Conservation (phyloP, 148 eudicot genomes). For the Rhododendron henanense region DNA sequence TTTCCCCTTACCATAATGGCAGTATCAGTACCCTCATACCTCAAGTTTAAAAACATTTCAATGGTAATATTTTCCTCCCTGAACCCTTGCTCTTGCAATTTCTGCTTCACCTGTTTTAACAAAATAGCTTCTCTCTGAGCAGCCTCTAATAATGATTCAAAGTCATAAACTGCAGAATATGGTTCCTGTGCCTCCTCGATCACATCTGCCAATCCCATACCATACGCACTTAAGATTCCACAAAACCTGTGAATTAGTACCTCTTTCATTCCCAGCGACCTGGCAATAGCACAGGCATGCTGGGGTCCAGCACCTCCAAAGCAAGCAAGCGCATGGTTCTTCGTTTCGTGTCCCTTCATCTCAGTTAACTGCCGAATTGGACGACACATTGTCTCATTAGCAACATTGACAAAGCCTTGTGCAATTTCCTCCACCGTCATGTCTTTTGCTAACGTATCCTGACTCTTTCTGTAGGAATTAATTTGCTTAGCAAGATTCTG, state of each 20-base stretch:
- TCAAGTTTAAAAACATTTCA: slow-evolving; percentile 76
- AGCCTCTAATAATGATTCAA: slow-evolving; percentile 67
- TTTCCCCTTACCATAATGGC: slow-evolving; percentile 86
- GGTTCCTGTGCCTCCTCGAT: slow-evolving; percentile 94
- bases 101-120: slow-evolving; percentile 55
- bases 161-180: slow-evolving; percentile 67
- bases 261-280: slow-evolving; percentile 93
- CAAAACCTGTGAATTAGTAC: slow-evolving; percentile 90
- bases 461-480: slow-evolving; percentile 70
- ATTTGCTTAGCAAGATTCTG: slow-evolving; percentile 78
- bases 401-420: slow-evolving; percentile 89
- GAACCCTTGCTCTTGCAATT: slow-evolving; percentile 77
- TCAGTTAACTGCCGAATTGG: slow-evolving; percentile 97
- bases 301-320: slow-evolving; percentile 99
- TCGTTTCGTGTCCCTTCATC: slow-evolving; percentile 99
- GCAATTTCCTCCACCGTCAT: slow-evolving; percentile 92
- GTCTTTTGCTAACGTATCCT: slow-evolving; percentile 62
- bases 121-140: slow-evolving; percentile 61
- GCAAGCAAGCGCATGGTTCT: slow-evolving; percentile 92
- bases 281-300: slow-evolving; percentile 97
- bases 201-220: slow-evolving; percentile 99
- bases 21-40: slow-evolving; percentile 96
- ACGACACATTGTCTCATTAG: slow-evolving; percentile 99
- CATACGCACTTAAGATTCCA: slow-evolving; percentile 97
- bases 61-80: slow-evolving; percentile 53